Evolutionary conservation across 768 basidiomycete species (phyloP).

Genomic region (Pleurotus giganteus): DNA sequence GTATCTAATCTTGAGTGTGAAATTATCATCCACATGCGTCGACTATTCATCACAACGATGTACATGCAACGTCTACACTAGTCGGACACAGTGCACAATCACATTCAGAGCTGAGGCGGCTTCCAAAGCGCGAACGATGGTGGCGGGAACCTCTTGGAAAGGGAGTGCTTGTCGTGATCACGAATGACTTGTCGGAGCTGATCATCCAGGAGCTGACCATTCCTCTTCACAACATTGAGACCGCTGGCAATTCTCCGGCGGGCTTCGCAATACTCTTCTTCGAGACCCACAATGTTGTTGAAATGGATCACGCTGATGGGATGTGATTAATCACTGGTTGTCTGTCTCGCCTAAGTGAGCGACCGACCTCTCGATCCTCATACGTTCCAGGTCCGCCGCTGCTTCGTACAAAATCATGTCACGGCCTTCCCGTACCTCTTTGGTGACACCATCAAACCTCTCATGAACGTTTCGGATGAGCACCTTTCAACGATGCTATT

Average conservation of each 20-base stretch:
- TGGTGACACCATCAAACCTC: slow-evolving; percentile 46
- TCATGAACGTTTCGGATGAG: slow-evolving; percentile 44
- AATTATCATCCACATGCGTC: neutral
- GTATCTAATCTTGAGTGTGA: slow-evolving; percentile 1
- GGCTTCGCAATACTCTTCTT: slow-evolving; percentile 48
- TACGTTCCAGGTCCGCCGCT: slow-evolving; percentile 39
- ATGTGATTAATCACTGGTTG: neutral
- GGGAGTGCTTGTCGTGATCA: slow-evolving; percentile 45
- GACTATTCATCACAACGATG: neutral
- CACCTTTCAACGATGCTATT: slow-evolving; percentile 30
- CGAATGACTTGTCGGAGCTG: slow-evolving; percentile 38
- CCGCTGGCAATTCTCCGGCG: slow-evolving; percentile 36
- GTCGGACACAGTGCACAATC: neutral
- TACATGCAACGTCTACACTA: neutral
- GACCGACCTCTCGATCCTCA: slow-evolving; percentile 42
- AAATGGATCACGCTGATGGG: slow-evolving; percentile 44
- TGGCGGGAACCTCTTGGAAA: slow-evolving; percentile 50
- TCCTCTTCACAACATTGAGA: slow-evolving; percentile 41
- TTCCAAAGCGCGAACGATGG: slow-evolving; percentile 35
- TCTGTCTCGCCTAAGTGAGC: slow-evolving; percentile 6
- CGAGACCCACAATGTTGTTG: slow-evolving; percentile 52
- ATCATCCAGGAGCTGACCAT: slow-evolving; percentile 31
- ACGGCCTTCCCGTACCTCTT: slow-evolving; percentile 42
- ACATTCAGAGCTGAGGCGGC: neutral
- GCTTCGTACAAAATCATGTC: slow-evolving; percentile 46